Evolutionary conservation across 192 early-diverging fungal genomes (phyloP).

Genomic region (Coemansia sp.): DNA sequence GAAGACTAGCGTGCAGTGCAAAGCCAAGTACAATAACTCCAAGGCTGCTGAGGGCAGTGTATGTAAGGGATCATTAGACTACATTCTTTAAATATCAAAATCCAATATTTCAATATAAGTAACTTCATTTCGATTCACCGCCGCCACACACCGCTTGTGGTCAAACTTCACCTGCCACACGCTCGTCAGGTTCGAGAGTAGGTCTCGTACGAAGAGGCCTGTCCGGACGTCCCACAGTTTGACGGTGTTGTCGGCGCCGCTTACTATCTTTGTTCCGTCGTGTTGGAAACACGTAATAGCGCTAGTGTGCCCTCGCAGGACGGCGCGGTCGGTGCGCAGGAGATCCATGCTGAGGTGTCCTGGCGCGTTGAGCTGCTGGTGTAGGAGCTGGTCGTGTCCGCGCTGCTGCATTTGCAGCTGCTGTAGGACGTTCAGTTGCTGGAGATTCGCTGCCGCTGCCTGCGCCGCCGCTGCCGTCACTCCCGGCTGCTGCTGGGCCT

Average conservation of each 20-base stretch:
- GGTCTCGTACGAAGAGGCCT: constrained; percentile 78
- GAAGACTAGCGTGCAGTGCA: constrained; percentile 32
- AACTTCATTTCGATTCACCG: constrained; percentile 60
- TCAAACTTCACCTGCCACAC: constrained; percentile 98
- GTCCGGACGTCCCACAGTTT: constrained; percentile 97
- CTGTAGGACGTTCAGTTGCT: constrained; percentile 43
- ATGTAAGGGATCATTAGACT: not conserved
- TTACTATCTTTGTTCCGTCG: constrained; percentile 89
- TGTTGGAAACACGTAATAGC: constrained; percentile 99
- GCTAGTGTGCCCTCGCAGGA: constrained; percentile 61
- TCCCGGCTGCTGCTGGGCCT: constrained; percentile 25
- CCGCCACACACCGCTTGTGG: constrained; percentile 76
- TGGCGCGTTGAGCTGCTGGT: constrained; percentile 17
- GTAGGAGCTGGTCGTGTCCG: constrained; percentile 46
- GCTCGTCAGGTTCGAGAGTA: constrained; percentile 75
- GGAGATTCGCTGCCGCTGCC: constrained; percentile 28
- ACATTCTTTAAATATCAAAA: constrained; percentile 22
- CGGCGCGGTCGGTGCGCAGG: constrained; percentile 57
- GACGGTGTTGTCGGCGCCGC: constrained; percentile 89
- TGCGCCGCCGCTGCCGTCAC: constrained; percentile 9
- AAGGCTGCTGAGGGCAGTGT: constrained; percentile 9
- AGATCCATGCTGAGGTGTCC: constrained; percentile 10
- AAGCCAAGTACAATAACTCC: constrained; percentile 42
- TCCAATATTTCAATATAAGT: constrained; percentile 60
- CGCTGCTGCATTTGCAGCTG: constrained; percentile 50